Base-by-base conservation (phyloP, 345 rosid species). In the Boechera retrofracta region DNA sequence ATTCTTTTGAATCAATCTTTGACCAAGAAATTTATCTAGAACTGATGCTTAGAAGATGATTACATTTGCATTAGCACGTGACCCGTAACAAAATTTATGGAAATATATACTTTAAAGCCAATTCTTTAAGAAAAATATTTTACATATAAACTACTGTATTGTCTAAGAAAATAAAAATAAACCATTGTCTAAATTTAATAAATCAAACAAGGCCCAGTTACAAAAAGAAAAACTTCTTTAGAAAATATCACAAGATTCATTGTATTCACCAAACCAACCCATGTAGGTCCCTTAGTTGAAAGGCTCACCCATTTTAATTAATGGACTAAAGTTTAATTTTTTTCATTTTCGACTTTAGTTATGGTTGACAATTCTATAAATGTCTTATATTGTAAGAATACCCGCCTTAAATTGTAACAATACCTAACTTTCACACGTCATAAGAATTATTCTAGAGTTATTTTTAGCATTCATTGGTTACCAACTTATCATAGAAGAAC, bases 191-290 rank as follows among this genome's bases (percentile, higher is more conserved):
- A 15, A 15, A 7, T 57, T 12, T 48, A 15, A 36, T 71, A 47
- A 36, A 33, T 29, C 26, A n/a, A 60, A 52, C 12, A 72, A 28
- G 41, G 29, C 68, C 68, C 60, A 36, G 38, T 72, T 61, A 49
- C 28, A 21, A 32, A 32, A 21, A 38, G 2, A 59, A 35, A 16
- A 3, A 4, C 4, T 32, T 32, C 3, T 58, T 24, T 29, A 41
- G 6, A 51, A 21, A 51, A 26, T 71, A 47, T 32, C 47, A 58
- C 45, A 67, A 13, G 18, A 8, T 10, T 21, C 33, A 42, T n/a
- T 29, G 11, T 32, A 33, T 32, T 31, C 47, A 44, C 26, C 35
- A 58, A 21, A 58, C 33, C 49, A 59, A 24, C 64, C n/a, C 39
- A 60, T 2, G 57, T 13, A 53, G 35, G 31, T 35, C 59, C 5